A percentile compares a stretch with the other conserved stretches of the same genome.
Evolutionary conservation across 192 early-diverging fungal species (phyloP).

Genomic region (Coemansia sp.): DNA sequence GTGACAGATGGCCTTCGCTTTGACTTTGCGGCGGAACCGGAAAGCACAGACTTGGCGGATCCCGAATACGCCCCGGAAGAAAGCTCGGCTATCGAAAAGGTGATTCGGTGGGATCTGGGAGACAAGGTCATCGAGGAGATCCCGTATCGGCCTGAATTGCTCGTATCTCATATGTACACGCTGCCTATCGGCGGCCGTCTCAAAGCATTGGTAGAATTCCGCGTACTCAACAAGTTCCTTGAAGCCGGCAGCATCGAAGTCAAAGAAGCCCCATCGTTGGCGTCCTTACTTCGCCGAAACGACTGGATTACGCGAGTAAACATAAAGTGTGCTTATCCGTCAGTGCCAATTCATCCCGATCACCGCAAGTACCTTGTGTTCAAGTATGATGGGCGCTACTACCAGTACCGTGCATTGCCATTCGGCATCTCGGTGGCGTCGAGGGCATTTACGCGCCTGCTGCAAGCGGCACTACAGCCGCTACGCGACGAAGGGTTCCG

Average conservation of each 20-base stretch:
- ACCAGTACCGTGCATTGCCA: slow-evolving; percentile 49
- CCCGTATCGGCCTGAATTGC: slow-evolving; percentile 26
- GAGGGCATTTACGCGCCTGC: slow-evolving; percentile 37
- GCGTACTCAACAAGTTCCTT: slow-evolving; percentile 43
- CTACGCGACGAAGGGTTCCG: slow-evolving; percentile 39
- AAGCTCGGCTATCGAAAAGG: slow-evolving; percentile 43
- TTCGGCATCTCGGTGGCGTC: slow-evolving; percentile 52
- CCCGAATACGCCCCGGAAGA: slow-evolving; percentile 41
- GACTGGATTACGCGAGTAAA: slow-evolving; percentile 48
- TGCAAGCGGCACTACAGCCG: slow-evolving; percentile 46
- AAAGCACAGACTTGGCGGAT: slow-evolving; percentile 10
- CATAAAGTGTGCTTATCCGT: slow-evolving; percentile 52
- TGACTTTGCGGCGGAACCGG: slow-evolving; percentile 32
- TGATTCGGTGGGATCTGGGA: slow-evolving; percentile 50
- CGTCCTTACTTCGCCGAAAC: slow-evolving; percentile 19
- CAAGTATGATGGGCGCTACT: slow-evolving; percentile 43
- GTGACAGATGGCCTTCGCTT: slow-evolving; percentile 37
- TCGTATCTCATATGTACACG: slow-evolving; percentile 51
- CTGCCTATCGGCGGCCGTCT: slow-evolving; percentile 34
- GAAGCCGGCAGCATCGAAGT: slow-evolving; percentile 22
- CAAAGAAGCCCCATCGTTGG: slow-evolving; percentile 36
- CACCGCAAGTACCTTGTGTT: slow-evolving; percentile 45
- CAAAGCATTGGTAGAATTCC: slow-evolving; percentile 47
- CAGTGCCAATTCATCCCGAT: slow-evolving; percentile 44
- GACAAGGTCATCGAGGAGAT: slow-evolving; percentile 51